phyloP scores from a whole-genome alignment of 2,329 filamentous ascomycete genomes.

The Ceratocystis harringtonii region DNA sequence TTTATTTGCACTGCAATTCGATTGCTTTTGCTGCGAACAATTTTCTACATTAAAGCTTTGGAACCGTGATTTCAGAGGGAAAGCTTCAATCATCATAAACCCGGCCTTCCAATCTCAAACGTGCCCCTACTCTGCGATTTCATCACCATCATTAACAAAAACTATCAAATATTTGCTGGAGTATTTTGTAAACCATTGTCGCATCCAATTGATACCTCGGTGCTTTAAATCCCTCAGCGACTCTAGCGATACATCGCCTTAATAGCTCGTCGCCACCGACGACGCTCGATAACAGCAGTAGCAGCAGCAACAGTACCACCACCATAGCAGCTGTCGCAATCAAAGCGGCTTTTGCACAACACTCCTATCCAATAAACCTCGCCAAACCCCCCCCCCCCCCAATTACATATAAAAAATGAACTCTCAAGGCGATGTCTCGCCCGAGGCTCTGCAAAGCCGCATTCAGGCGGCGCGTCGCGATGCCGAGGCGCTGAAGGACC shows the following conservation, averaged over 20 bases:
- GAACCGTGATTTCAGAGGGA: too few relatives aligned
- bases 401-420: constrained; percentile 32
- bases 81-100: background rate
- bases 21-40: background rate
- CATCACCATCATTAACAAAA: background rate
- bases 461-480: constrained; percentile 88
- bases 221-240: too few relatives aligned
- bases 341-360: background rate
- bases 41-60: background rate
- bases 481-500: constrained; percentile 92
- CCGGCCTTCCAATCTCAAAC: background rate
- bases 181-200: background rate
- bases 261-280: background rate
- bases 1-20: background rate
- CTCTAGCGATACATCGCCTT: background rate
- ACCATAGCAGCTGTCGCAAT: background rate
- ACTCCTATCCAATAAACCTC: background rate
- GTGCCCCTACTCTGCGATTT: background rate
- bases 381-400: background rate
- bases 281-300: background rate
- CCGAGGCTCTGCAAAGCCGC: constrained; percentile 78
- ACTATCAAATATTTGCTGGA: background rate
- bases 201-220: background rate
- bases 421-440: constrained; percentile 48
- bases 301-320: too few relatives aligned